Evolutionary conservation across 768 basidiomycete species (phyloP).

Genomic region (Sutorius australiensis): DNA sequence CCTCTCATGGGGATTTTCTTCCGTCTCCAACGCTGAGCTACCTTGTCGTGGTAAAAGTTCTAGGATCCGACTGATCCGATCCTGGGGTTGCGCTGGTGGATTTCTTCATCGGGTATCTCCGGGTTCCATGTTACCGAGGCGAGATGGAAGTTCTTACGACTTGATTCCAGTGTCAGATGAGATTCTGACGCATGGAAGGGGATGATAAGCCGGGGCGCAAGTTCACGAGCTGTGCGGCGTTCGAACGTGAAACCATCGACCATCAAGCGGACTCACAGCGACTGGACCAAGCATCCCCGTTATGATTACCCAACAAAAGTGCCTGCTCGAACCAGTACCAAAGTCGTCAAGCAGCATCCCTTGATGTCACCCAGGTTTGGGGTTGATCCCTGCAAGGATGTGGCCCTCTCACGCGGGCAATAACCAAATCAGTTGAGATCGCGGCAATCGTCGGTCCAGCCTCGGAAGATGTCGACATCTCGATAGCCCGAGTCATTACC

Average conservation of each 20-base stretch:
- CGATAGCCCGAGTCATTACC: conserved; percentile 1
- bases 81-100: background rate
- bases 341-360: background rate
- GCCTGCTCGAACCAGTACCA: background rate
- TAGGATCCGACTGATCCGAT: background rate
- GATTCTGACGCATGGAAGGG: conserved; percentile 1
- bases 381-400: background rate
- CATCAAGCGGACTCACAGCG: background rate
- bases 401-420: background rate
- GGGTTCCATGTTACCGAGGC: conserved; percentile 9
- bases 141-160: conserved; percentile 4
- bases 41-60: no score
- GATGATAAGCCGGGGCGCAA: background rate
- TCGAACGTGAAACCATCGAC: background rate
- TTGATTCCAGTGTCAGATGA: background rate
- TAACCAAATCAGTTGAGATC: background rate
- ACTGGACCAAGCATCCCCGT: conserved; percentile 6
- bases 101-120: conserved; percentile 14
- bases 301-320: background rate
- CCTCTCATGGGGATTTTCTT: background rate
- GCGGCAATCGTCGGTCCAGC: conserved; percentile 3
- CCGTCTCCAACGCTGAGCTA: background rate
- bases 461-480: background rate
- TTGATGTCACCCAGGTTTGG: conserved; percentile 14
- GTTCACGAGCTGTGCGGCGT: background rate